phyloP scores from a whole-genome alignment of 1,284 basidiomycete genomes.

The Sanghuangporus baumii region DNA sequence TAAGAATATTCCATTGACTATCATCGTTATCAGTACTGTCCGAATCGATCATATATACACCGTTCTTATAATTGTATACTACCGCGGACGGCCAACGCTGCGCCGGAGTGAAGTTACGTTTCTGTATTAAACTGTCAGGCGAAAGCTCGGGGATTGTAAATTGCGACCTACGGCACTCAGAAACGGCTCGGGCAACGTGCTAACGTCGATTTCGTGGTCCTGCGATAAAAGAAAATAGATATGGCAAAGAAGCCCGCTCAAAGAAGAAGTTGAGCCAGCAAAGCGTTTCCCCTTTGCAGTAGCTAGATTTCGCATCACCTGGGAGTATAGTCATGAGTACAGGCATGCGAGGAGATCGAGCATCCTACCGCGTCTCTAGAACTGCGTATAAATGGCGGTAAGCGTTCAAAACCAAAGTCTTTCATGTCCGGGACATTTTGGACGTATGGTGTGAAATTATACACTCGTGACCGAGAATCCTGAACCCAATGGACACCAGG shows the following conservation, averaged over 20 bases:
- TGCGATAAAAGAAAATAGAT: conserved; percentile 82
- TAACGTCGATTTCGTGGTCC: conserved; percentile 56
- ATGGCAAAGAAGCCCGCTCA: conserved; percentile 80
- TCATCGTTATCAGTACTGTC: conserved; percentile 43
- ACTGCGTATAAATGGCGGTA: conserved; percentile 76
- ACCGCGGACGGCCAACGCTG: conserved; percentile 79
- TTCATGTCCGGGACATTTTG: conserved; percentile 72
- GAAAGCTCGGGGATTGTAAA: background rate
- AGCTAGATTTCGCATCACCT: conserved; percentile 1
- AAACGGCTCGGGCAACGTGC: conserved; percentile 55
- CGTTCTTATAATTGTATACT: conserved; percentile 56
- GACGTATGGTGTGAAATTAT: conserved; percentile 77
- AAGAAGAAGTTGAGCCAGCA: conserved; percentile 89
- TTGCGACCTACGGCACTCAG: conserved; percentile 42
- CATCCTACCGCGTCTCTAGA: conserved; percentile 66
- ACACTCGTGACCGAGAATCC: conserved; percentile 82
- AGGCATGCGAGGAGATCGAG: background rate
- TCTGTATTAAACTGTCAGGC: conserved; percentile 33
- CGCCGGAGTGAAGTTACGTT: conserved; percentile 68
- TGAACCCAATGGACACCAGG: conserved; percentile 90
- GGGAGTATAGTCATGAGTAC: background rate
- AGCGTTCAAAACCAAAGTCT: conserved; percentile 87
- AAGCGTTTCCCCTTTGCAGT: conserved; percentile 44
- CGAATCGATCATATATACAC: conserved; percentile 79
- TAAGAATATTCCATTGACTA: conserved; percentile 67